phyloP scores from a whole-genome alignment of 768 basidiomycete genomes.

The Hericium erinaceus region DNA sequence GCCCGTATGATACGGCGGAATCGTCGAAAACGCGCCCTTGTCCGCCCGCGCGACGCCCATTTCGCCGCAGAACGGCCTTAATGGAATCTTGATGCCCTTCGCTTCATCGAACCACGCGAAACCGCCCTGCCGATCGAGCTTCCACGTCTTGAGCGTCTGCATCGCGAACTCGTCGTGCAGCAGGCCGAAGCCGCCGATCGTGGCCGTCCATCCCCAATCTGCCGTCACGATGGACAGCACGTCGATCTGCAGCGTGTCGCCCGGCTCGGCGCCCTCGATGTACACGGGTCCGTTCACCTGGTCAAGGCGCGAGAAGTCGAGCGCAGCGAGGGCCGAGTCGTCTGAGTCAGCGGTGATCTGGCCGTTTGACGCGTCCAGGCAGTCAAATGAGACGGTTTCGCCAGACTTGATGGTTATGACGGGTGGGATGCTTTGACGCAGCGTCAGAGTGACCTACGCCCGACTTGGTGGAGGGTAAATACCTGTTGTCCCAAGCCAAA shows the following conservation, averaged over 20 bases:
- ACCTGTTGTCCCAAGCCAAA: conserved; percentile 57
- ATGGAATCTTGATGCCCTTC: conserved; percentile 38
- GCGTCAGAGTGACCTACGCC: background rate
- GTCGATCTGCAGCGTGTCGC: conserved; percentile 54
- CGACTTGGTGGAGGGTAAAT: background rate
- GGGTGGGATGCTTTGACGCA: conserved; percentile 36
- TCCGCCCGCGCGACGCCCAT: conserved; percentile 51
- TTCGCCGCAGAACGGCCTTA: conserved; percentile 53
- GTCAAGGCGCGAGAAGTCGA: conserved; percentile 40
- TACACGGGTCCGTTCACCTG: conserved; percentile 55
- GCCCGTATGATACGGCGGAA: conserved; percentile 53
- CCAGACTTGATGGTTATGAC: conserved; percentile 42
- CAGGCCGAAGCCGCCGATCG: conserved; percentile 52
- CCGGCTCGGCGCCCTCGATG: conserved; percentile 40
- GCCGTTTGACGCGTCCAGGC: conserved; percentile 55
- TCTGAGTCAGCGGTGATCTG: conserved; percentile 41
- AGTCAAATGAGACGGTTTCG: conserved; percentile 46
- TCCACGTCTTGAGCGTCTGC: conserved; percentile 47
- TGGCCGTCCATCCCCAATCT: conserved; percentile 55
- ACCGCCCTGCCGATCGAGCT: conserved; percentile 29
- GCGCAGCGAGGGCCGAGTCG: conserved; percentile 23
- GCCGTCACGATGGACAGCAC: conserved; percentile 43
- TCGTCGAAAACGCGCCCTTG: conserved; percentile 46
- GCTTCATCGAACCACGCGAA: conserved; percentile 44
- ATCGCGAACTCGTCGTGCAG: conserved; percentile 45